phyloP scores from a whole-genome alignment of 176 grass and related monocot genomes.

The Dactylis glomerata region DNA sequence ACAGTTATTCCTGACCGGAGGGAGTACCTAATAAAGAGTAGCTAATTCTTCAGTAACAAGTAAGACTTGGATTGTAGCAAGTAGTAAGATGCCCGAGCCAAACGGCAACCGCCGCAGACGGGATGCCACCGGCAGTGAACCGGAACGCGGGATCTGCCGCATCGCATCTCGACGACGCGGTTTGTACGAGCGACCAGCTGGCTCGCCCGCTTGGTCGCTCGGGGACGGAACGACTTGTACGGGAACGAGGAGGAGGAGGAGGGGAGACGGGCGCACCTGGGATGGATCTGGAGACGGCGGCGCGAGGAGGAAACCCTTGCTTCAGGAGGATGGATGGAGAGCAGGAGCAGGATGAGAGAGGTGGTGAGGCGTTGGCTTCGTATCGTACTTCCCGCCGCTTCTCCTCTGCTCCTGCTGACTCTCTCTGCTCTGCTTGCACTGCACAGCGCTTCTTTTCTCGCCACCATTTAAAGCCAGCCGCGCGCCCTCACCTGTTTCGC shows the following conservation, averaged over 20 bases:
- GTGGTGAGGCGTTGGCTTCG: not conserved
- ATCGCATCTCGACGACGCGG: too few relatives aligned
- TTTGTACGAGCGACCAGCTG: not conserved
- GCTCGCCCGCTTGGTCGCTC: not conserved
- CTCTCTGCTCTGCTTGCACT: not conserved
- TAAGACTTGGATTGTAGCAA: too few relatives aligned
- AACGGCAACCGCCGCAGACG: too few relatives aligned
- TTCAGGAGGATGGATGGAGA: not conserved
- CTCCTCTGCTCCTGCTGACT: not conserved
- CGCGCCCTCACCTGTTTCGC: not conserved
- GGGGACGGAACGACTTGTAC: not conserved
- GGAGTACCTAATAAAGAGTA: too few relatives aligned
- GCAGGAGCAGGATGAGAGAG: not conserved
- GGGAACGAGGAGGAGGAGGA: too few relatives aligned
- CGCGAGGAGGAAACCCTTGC: not conserved
- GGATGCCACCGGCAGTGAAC: too few relatives aligned
- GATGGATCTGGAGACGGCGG: not conserved
- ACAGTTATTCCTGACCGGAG: too few relatives aligned
- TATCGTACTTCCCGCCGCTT: slow-evolving; percentile 21
- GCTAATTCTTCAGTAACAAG: too few relatives aligned
- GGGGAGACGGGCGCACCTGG: not conserved
- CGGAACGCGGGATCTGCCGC: too few relatives aligned
- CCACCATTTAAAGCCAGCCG: slow-evolving; percentile 20
- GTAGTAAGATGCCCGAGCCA: too few relatives aligned
- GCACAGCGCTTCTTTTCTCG: not conserved